Percentiles rank a stretch among this genome's conserved stretches.
Conservation (phyloP, 2,329 filamentous ascomycete genomes). For the Penicillium sp. region DNA sequence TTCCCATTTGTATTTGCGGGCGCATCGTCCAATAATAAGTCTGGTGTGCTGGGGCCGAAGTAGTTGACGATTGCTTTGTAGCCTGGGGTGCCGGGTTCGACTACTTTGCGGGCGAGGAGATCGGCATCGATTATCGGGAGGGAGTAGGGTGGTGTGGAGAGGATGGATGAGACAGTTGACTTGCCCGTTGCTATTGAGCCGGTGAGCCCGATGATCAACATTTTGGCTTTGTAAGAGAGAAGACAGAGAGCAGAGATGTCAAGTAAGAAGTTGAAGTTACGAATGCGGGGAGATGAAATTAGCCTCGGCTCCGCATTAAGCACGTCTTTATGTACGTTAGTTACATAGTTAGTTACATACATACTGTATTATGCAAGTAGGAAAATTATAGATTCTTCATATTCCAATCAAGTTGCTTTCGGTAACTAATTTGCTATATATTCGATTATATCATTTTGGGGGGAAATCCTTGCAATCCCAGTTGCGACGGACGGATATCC, state of each 20-base stretch:
- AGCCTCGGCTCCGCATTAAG: constrained; percentile 24
- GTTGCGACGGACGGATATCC: not conserved
- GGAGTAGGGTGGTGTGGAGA: constrained; percentile 75
- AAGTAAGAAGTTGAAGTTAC: not conserved
- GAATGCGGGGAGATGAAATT: constrained; percentile 26
- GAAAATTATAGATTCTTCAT: not conserved
- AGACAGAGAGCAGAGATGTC: not conserved
- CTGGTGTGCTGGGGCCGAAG: constrained; percentile 80
- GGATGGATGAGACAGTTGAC: constrained; percentile 85
- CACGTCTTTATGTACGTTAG: not conserved
- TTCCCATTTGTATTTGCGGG: constrained; percentile 36
- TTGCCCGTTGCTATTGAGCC: constrained; percentile 98
- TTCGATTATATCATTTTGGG: not conserved
- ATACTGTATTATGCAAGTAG: not conserved
- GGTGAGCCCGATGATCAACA: constrained; percentile 94
- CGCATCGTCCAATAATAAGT: constrained; percentile 67
- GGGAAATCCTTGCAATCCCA: not conserved
- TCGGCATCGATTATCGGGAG: constrained; percentile 94
- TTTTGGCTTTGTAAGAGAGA: constrained; percentile 40
- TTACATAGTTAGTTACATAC: not conserved
- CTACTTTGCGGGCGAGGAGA: constrained; percentile 84
- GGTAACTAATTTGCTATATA: not conserved
- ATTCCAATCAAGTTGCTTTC: not conserved
- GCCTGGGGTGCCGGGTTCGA: constrained; percentile 83
- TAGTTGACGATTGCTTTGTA: constrained; percentile 79